Evolutionary conservation across 169 alveolate species (phyloP).

Genomic region (Cryptosporidium ryanae): DNA sequence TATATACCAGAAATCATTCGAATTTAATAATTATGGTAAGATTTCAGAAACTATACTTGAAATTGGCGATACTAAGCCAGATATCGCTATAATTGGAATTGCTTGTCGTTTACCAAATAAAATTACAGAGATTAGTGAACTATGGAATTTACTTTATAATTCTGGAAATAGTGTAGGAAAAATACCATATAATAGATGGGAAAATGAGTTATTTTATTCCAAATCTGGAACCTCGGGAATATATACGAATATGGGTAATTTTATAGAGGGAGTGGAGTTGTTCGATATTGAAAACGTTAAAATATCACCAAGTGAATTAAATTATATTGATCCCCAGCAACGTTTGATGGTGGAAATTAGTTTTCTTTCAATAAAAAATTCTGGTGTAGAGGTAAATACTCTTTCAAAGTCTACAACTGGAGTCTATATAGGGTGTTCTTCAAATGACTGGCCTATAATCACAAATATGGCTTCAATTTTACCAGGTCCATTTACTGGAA

Average conservation of each 20-base stretch:
- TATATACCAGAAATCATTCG: slow-evolving; percentile 22
- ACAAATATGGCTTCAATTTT: slow-evolving; percentile 67
- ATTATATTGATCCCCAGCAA: slow-evolving; percentile 83
- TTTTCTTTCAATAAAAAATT: slow-evolving; percentile 23
- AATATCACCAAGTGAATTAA: slow-evolving; percentile 75
- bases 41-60: background rate
- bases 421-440: slow-evolving; percentile 77
- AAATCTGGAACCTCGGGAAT: background rate
- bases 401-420: slow-evolving; percentile 63
- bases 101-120: slow-evolving; percentile 67
- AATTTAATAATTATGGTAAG: background rate
- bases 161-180: slow-evolving; percentile 10
- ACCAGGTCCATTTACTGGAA: slow-evolving; percentile 79
- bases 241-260: slow-evolving; percentile 40
- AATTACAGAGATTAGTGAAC: background rate
- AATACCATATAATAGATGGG: slow-evolving; percentile 73
- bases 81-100: slow-evolving; percentile 31
- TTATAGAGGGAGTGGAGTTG: slow-evolving; percentile 58
- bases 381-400: slow-evolving; percentile 5
- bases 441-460: slow-evolving; percentile 77
- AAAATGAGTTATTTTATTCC: slow-evolving; percentile 14
- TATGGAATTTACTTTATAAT: slow-evolving; percentile 17
- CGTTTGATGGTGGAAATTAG: slow-evolving; percentile 78
- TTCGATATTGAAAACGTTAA: slow-evolving; percentile 75
- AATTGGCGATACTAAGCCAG: background rate